These are phyloP conservation scores for Camellia japonica DNA, from an alignment of 148 eudicot genomes.

Conservation along the genomic window DNA sequence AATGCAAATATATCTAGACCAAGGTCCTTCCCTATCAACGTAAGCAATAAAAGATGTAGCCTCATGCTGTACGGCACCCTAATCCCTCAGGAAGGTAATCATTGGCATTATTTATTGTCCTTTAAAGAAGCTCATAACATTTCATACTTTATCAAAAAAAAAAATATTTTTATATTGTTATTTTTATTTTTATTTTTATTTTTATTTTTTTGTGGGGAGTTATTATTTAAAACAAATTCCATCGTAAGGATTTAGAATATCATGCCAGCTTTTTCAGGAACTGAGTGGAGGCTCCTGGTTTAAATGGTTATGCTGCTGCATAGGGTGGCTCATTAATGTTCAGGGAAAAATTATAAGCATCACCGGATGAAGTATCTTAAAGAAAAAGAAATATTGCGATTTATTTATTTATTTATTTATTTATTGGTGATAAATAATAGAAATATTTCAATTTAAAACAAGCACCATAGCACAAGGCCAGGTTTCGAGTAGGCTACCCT, in stretches of 20 bases:
- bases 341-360: not conserved
- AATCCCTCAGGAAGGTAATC: not conserved
- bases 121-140: not conserved
- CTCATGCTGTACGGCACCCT: not conserved
- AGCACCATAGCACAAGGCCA: not conserved
- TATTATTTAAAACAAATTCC: not conserved
- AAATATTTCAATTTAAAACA: not conserved
- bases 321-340: not conserved
- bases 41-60: not conserved
- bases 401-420: too few species aligned
- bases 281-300: not conserved
- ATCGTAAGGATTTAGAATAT: not conserved
- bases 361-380: not conserved
- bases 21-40: not conserved
- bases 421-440: too few species aligned
- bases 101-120: not conserved
- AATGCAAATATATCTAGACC: too few species aligned
- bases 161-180: too few species aligned
- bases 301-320: not conserved
- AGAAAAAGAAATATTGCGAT: too few species aligned
- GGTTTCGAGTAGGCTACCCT: not conserved
- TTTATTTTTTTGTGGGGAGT: not conserved
- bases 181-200: too few species aligned
- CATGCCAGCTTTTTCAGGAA: constrained; percentile 1
- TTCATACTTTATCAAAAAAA: not conserved